Evolutionary conservation across 2,329 filamentous ascomycete species (phyloP), one percentile per base, ranked within the genome.

Genomic region (Phaeoacremonium minimum): DNA sequence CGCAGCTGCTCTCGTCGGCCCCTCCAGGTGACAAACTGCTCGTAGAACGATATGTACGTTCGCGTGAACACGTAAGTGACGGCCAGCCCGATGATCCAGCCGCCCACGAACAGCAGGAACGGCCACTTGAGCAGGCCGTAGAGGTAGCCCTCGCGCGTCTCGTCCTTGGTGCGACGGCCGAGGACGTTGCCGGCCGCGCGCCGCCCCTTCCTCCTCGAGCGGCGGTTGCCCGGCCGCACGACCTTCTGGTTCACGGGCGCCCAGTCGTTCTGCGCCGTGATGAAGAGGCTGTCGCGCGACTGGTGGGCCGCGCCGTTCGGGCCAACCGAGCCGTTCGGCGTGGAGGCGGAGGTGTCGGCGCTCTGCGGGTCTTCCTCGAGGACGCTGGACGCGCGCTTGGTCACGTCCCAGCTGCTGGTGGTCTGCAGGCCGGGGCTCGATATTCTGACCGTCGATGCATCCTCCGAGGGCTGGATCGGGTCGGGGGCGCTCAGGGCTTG

Each of bases 211-310:
- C 57, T 58, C 36, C 57, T 51, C 40, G 71, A 69, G 15, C 45
- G 42, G 11, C 28, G n/a, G 5, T 29, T 40, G 18, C 40, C 41
- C 15, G 38, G 13, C 13, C 50, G 47, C 33, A 43, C 18, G 15
- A 90, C 73, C 39, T 76, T 81, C 55, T 91, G 79, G 48, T 85
- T 83, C 11, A 97, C 79, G 0, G 93, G 93, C 13, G 87, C 83
- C 93, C 93, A 98, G 67, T 98, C 93, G 58, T 95, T 95, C 55
- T 94, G 80, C 28, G 93, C 91, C 4, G 87, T 86, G 51, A 97
- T 87, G 56, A 90, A 89, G 33, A 77, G 48, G 33, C 46, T 48
- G 40, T 43, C 40, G 31, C 20, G 32, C 34, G 43, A 28, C 35
- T 28, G 33, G 9, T 35, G 41, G 50, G 16, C 46, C 35, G 26